A percentile compares a stretch with the other conserved stretches of the same genome.
Conservation (phyloP, 176 grass and related monocot genomes). For the Cenchrus americanus region DNA sequence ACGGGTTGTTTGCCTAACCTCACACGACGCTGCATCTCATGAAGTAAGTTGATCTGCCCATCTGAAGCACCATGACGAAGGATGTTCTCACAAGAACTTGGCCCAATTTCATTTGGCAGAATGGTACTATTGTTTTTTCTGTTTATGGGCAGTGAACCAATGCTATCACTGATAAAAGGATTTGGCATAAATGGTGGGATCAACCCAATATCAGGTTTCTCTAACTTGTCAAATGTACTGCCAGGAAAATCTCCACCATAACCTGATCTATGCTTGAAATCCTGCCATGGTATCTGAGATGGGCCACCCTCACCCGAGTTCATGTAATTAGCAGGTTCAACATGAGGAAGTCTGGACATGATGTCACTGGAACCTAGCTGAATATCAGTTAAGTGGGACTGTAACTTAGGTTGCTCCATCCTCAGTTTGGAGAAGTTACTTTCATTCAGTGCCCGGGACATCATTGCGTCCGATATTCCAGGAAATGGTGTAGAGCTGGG, state of each 20-base stretch:
- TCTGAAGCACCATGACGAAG: slow-evolving; percentile 54
- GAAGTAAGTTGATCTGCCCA: slow-evolving; percentile 51
- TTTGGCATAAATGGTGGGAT: slow-evolving; percentile 64
- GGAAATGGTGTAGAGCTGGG: slow-evolving; percentile 55
- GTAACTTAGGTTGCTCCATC: slow-evolving; percentile 71
- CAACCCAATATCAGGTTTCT: slow-evolving; percentile 59
- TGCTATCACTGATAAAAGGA: slow-evolving; percentile 59
- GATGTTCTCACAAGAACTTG: slow-evolving; percentile 48
- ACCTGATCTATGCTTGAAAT: slow-evolving; percentile 52
- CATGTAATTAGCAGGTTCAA: slow-evolving; percentile 55
- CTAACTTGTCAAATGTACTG: slow-evolving; percentile 52
- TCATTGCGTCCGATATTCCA: slow-evolving; percentile 90
- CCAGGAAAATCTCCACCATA: slow-evolving; percentile 53
- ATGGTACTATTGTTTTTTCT: slow-evolving; percentile 48
- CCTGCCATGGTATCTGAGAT: slow-evolving; percentile 48
- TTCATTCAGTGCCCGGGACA: slow-evolving; percentile 83
- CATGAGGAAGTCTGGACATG: slow-evolving; percentile 58
- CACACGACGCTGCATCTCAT: slow-evolving; percentile 51
- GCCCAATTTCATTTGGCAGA: slow-evolving; percentile 52
- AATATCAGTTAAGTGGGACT: slow-evolving; percentile 88
- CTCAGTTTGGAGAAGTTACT: slow-evolving; percentile 71
- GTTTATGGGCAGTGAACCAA: slow-evolving; percentile 53
- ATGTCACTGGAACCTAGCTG: slow-evolving; percentile 85
- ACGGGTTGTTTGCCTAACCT: slow-evolving; percentile 54
- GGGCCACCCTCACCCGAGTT: slow-evolving; percentile 54